phyloP scores from a whole-genome alignment of 2,329 filamentous ascomycete species.

The Pseudocercospora ulei region DNA sequence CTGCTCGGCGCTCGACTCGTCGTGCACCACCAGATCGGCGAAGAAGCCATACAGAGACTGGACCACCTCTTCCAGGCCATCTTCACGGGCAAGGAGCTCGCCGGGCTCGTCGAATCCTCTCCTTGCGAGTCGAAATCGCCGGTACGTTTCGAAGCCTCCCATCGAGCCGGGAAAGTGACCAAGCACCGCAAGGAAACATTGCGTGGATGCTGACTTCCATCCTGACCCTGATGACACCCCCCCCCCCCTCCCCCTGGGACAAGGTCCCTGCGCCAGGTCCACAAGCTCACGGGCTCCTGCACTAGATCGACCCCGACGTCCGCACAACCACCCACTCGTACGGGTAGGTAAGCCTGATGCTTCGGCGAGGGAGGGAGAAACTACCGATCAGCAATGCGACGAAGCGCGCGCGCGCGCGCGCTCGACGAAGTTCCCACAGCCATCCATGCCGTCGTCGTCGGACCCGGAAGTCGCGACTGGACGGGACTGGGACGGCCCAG shows the following conservation, averaged over 20 bases:
- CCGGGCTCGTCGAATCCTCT: conserved; percentile 22
- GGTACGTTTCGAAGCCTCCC: conserved; percentile 14
- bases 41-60: conserved; percentile 51
- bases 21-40: conserved; percentile 63
- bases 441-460: too few relatives aligned
- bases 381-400: too few relatives aligned
- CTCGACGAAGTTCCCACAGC: too few relatives aligned
- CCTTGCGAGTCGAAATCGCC: conserved; percentile 11
- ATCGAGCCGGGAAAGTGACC: conserved; percentile 13
- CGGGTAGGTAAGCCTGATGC: conserved; percentile 11
- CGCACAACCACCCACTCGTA: conserved; percentile 11
- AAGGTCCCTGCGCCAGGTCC: not conserved
- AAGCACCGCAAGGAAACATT: conserved; percentile 1
- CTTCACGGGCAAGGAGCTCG: conserved; percentile 27
- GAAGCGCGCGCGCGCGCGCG: too few relatives aligned
- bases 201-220: conserved; percentile 7
- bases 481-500: not conserved
- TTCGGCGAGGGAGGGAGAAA: too few relatives aligned
- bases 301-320: conserved; percentile 12
- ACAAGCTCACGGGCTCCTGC: not conserved
- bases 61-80: conserved; percentile 46
- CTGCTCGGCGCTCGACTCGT: conserved; percentile 53
- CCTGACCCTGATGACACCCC: conserved; percentile 1
- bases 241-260: not conserved
- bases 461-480: not conserved